Evolutionary conservation across 495 filamentous ascomycete species (phyloP).

Genomic region (Talaromyces proteolyticus): DNA sequence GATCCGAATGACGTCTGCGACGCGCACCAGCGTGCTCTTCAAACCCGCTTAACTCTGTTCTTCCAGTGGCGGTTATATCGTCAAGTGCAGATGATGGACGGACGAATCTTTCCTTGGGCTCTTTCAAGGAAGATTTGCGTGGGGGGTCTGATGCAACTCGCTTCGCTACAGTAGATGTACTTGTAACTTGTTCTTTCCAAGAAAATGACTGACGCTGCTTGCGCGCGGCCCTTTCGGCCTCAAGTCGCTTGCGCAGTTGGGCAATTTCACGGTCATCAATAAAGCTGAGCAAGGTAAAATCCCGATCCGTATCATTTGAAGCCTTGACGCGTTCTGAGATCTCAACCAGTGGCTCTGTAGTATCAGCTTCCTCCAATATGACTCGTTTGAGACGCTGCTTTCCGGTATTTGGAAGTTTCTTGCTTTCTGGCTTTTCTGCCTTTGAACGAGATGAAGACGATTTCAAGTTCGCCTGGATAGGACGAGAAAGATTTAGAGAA

Average conservation of each 20-base stretch:
- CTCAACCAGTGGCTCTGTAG: constrained; percentile 20
- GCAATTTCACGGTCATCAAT: constrained; percentile 43
- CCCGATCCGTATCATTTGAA: constrained; percentile 20
- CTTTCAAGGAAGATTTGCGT: constrained; percentile 43
- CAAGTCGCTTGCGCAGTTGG: constrained; percentile 40
- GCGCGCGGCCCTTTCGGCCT: constrained; percentile 41
- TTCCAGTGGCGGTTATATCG: constrained; percentile 26
- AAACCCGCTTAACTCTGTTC: constrained; percentile 17
- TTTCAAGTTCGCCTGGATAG: constrained; percentile 16
- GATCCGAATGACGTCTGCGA: constrained; percentile 40
- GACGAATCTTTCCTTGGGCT: constrained; percentile 20
- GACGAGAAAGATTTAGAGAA: constrained; percentile 28
- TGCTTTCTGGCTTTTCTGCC: background rate
- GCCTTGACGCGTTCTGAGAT: constrained; percentile 23
- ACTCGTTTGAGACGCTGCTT: constrained; percentile 42
- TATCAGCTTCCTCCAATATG: constrained; percentile 27
- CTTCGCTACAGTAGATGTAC: constrained; percentile 28
- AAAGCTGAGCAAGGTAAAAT: constrained; percentile 41
- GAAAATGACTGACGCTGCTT: constrained; percentile 34
- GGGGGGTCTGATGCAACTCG: constrained; percentile 29
- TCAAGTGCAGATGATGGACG: constrained; percentile 34
- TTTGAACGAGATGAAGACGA: constrained; percentile 12
- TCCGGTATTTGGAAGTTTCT: constrained; percentile 34
- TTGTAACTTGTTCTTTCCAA: constrained; percentile 21
- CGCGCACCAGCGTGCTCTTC: constrained; percentile 31